phyloP scores from a whole-genome alignment of 352 stramenopile genomes.

The Globisporangium camurandrum region DNA sequence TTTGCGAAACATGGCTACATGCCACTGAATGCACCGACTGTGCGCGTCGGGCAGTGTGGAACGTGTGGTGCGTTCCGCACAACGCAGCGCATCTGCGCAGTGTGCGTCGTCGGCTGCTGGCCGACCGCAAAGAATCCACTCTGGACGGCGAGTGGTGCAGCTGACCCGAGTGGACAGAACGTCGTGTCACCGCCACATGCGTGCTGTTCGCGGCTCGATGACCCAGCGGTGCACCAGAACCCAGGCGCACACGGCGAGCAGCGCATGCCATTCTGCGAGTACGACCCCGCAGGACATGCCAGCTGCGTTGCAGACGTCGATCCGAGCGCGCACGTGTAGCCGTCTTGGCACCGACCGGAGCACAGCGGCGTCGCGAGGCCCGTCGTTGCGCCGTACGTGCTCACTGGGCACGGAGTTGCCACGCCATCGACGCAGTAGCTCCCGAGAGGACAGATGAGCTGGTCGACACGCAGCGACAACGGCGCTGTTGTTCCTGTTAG shows the following conservation, averaged over 20 bases:
- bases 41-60: slow-evolving; percentile 49
- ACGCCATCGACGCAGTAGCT: slow-evolving; percentile 55
- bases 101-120: slow-evolving; percentile 31
- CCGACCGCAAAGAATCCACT: slow-evolving; percentile 33
- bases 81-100: slow-evolving; percentile 27
- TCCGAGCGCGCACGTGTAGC: slow-evolving; percentile 38
- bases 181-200: slow-evolving; percentile 28
- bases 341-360: slow-evolving; percentile 47
- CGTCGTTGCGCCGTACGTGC: slow-evolving; percentile 38
- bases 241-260: slow-evolving; percentile 48
- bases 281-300: slow-evolving; percentile 47
- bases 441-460: slow-evolving; percentile 44
- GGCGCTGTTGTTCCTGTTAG: slow-evolving; percentile 9
- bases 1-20: no score
- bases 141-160: slow-evolving; percentile 17
- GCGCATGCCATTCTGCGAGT: slow-evolving; percentile 42
- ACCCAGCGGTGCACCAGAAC: slow-evolving; percentile 45
- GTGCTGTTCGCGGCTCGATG: slow-evolving; percentile 38
- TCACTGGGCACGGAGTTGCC: slow-evolving; percentile 36
- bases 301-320: slow-evolving; percentile 33
- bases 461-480: slow-evolving; percentile 36
- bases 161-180: slow-evolving; percentile 55
- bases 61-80: slow-evolving; percentile 35
- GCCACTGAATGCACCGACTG: slow-evolving; percentile 29
- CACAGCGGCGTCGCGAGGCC: slow-evolving; percentile 34